Evolutionary conservation across 805 yeast genomes (phyloP).

Genomic region (Kazachstania psychrophila): DNA sequence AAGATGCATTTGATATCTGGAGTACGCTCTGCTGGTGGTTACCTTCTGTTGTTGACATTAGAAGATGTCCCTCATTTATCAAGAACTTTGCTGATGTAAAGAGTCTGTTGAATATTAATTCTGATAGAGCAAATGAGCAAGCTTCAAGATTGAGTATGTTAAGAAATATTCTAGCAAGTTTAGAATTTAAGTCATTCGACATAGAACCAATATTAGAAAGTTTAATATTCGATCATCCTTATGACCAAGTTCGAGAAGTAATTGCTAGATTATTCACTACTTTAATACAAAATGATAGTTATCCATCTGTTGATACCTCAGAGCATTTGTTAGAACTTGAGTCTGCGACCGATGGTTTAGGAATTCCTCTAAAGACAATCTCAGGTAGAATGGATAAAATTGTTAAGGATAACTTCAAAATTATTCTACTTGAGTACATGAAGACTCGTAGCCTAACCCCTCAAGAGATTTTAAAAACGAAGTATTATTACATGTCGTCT

Average conservation of each 20-base stretch:
- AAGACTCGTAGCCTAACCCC: conserved; percentile 33
- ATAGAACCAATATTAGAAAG: conserved; percentile 36
- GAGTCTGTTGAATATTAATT: conserved; percentile 34
- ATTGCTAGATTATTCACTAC: conserved; percentile 48
- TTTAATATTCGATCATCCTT: conserved; percentile 50
- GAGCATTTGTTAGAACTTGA: conserved; percentile 10
- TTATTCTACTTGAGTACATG: conserved; percentile 35
- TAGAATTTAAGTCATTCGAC: conserved; percentile 47
- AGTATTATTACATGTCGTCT: conserved; percentile 54
- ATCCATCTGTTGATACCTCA: conserved; percentile 15
- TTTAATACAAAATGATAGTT: conserved; percentile 20
- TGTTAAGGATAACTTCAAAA: conserved; percentile 38
- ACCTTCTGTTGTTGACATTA: conserved; percentile 53
- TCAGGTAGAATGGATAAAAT: conserved; percentile 28
- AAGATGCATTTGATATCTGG: conserved; percentile 72
- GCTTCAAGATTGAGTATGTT: conserved; percentile 48
- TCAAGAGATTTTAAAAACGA: conserved; percentile 49
- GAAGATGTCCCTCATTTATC: conserved; percentile 52
- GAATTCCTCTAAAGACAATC: conserved; percentile 26
- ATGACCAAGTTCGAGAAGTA: conserved; percentile 61
- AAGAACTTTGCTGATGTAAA: conserved; percentile 38
- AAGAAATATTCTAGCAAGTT: conserved; percentile 39
- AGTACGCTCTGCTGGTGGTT: conserved; percentile 65
- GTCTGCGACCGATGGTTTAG: conserved; percentile 26
- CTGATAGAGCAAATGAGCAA: conserved; percentile 56